phyloP scores from a whole-genome alignment of 177 flowering plant genomes.

The Telopea speciosissima region DNA sequence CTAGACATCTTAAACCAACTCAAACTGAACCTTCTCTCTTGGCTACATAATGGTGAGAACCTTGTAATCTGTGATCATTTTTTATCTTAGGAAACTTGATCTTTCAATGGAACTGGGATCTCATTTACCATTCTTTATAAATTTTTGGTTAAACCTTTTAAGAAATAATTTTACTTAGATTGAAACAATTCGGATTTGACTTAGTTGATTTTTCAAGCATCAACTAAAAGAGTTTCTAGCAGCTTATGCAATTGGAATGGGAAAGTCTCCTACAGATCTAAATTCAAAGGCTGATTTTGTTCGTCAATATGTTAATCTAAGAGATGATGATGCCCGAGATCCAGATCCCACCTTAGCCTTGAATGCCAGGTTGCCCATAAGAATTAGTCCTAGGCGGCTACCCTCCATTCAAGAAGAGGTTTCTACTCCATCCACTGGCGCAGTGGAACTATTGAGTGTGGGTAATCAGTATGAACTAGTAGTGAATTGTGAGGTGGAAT shows the following conservation, averaged over 20 bases:
- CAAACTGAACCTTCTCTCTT: no score
- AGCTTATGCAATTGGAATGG: slow-evolving; percentile 28
- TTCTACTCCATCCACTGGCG: slow-evolving; percentile 17
- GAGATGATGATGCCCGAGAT: slow-evolving; percentile 41
- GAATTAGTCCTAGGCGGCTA: slow-evolving; percentile 29
- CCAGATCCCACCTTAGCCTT: slow-evolving; percentile 62
- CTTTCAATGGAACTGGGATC: not conserved
- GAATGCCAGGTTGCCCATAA: slow-evolving; percentile 37
- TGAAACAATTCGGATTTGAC: not conserved
- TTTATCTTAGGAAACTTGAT: not conserved
- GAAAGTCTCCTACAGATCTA: slow-evolving; percentile 27
- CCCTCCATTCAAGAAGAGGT: slow-evolving; percentile 24
- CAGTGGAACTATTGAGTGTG: slow-evolving; percentile 24
- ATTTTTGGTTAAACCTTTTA: not conserved
- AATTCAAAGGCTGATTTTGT: slow-evolving; percentile 23
- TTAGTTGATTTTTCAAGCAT: slow-evolving; percentile 12
- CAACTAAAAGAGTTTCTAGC: slow-evolving; percentile 41
- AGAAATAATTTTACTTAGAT: no score
- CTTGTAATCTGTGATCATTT: not conserved
- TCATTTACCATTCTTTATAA: no score
- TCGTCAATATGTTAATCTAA: slow-evolving; percentile 30
- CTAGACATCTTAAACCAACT: no score
- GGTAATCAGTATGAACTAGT: no score
- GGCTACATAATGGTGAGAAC: slow-evolving; percentile 46
- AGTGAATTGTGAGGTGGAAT: slow-evolving; percentile 36